These are phyloP conservation scores for Gossypium lobatum DNA, from an alignment of 441 rosid species.

Conservation along the genomic window DNA sequence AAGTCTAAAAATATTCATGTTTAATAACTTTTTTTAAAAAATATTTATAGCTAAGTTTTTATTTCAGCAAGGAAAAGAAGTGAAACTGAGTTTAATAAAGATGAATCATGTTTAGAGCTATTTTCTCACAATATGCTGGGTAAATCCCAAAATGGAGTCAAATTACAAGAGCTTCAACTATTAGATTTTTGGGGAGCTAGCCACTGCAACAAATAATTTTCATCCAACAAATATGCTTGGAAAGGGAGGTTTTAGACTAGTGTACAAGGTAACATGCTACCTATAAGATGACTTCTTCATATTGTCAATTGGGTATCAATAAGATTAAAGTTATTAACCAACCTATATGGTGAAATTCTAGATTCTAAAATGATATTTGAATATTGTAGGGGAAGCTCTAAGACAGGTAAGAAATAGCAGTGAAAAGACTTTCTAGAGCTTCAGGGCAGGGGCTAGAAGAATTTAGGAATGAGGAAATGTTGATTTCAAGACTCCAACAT, in stretches of 20 bases:
- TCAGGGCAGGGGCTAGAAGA: constrained; percentile 5
- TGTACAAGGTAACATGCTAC: neutral
- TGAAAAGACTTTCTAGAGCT: neutral
- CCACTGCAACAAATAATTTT: constrained; percentile 10
- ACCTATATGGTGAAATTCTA: too few relatives aligned
- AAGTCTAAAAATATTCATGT: too few relatives aligned
- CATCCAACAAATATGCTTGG: neutral
- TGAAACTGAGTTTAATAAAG: neutral
- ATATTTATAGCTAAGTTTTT: too few relatives aligned
- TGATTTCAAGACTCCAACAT: constrained; percentile 53
- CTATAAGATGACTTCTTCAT: too few relatives aligned
- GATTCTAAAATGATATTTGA: too few relatives aligned
- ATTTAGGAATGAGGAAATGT: constrained; percentile 35
- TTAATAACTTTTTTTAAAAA: too few relatives aligned
- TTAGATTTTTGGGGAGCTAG: neutral
- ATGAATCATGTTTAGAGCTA: neutral
- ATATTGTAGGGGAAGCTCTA: neutral
- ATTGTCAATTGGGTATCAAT: neutral
- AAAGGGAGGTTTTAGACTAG: constrained; percentile 7
- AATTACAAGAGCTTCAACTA: neutral
- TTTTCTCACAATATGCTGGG: neutral
- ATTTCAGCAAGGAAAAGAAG: neutral
- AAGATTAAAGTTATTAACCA: neutral
- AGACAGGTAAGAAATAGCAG: neutral
- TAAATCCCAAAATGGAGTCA: neutral